These are phyloP conservation scores for Rhizopogon vinicolor DNA, from an alignment of 768 basidiomycete genomes.

Conservation along the genomic window DNA sequence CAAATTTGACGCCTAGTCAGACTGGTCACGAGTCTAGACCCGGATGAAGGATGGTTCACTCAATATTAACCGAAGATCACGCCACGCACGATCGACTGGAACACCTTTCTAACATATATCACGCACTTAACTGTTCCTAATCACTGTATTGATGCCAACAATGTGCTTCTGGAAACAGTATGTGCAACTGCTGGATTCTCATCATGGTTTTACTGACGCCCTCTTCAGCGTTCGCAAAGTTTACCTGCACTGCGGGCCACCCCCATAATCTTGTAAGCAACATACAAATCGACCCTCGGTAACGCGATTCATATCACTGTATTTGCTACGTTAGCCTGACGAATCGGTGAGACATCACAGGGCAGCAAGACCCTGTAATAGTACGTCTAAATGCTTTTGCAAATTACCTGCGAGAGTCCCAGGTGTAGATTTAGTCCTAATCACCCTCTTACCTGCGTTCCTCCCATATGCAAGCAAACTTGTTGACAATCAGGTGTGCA, in stretches of 20 bases:
- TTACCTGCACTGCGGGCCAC: constrained; percentile 47
- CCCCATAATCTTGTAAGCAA: constrained; percentile 36
- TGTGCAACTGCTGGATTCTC: constrained; percentile 16
- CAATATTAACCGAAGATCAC: neutral
- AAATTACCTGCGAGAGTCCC: constrained; percentile 43
- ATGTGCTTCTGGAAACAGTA: constrained; percentile 59
- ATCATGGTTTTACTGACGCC: neutral
- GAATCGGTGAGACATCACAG: constrained; percentile 21
- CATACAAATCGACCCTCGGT: neutral
- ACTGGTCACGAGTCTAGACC: too few species aligned
- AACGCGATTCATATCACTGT: neutral
- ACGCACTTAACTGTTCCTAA: constrained; percentile 4
- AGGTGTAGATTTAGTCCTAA: constrained; percentile 53
- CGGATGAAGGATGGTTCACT: too few species aligned
- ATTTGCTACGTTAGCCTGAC: constrained; percentile 30
- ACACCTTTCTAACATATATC: constrained; percentile 4
- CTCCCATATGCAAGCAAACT: constrained; percentile 37
- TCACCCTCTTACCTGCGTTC: constrained; percentile 40
- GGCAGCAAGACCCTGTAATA: neutral
- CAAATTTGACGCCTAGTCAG: too few species aligned
- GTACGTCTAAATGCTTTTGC: constrained; percentile 7
- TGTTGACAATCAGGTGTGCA: constrained; percentile 47
- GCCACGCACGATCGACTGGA: constrained; percentile 8
- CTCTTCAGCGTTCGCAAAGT: constrained; percentile 39
- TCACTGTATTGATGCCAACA: constrained; percentile 3